Evolutionary conservation across 148 eudicot species (phyloP), one percentile per base, ranked within the genome.

Genomic region (Amaranthus cruentus): DNA sequence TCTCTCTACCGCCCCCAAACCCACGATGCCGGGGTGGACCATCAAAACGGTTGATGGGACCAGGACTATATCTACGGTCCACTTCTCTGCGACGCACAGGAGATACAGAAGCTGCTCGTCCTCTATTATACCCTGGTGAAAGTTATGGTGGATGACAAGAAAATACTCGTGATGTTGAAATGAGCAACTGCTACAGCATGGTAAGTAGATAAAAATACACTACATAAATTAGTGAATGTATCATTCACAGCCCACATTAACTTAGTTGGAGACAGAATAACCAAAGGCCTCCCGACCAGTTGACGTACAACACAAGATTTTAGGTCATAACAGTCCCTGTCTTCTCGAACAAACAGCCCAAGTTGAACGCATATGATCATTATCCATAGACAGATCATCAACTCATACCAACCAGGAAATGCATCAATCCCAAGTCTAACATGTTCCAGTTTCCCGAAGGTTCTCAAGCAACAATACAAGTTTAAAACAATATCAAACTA

Each of bases 101-200:
- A 78, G 98, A 90, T 67, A 84, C 88, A 80, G 96, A 93, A 78
- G 85, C 85, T 77, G 92, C 88, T 77, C 90, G 89, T 77, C 78
- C 76, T 86, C 96, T 87, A 28, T 28, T 28, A 85, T 87, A 89
- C 69, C 98, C 98, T 93, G 96, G 82, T 86, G 81, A 71, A 87
- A 83, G 68, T 81, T 80, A 76, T 46, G 78, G 81, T 73, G 77
- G 69, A 76, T 65, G 73, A 63, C 79, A 62, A 74, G 73, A 72
- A 76, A 70, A 75, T 55, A 64, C 85, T 84, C 75, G 79, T 76
- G 83, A 84, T 75, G 80, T 83, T 52, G 73, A 65, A 71, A 68
- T 52, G 70, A 70, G 62, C 58, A 76, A 38, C 74, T 73, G 66
- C 74, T 63, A 75, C 63, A 62, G 62, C 58, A 76, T 43, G 62